Base-by-base conservation (phyloP, 163 green algal genomes). In the Scenedesmus sp. region DNA sequence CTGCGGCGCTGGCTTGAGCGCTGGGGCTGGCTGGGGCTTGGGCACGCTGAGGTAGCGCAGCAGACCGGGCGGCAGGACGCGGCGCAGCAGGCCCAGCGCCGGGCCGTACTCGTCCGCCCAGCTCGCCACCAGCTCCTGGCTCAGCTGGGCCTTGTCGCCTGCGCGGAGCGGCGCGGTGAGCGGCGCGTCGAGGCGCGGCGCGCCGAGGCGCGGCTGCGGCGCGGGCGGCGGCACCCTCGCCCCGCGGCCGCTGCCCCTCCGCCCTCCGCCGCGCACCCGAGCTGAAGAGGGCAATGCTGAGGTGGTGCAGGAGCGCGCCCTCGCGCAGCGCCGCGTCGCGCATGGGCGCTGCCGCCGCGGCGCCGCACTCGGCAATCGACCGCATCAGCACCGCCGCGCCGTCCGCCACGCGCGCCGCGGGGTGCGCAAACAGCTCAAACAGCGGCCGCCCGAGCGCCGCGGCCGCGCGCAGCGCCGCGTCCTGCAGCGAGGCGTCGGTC, bases 351-450 rank as follows among this genome's bases (percentile, higher is more conserved):
- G 92, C 93, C 4, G 91, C 88, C 2, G 63, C 83, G 0, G 91
- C 78, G 11, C 93, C 93, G 42, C 84, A 78, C 72, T 94, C 87
- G 5, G 93, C 93, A 4, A 97, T 78, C 0, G 88, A 85, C 2
- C 87, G 82, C 93, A 96, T 96, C 14, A 97, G 72, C 31, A 95
- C 79, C 7, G 92, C 91, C 2, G 88, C 86, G 4, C 82, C 91
- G 18, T 97, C 88, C 3, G 87, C 69, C 51, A 96, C 89, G 17
- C 85, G 83, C 3, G 79, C 34, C 29, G 91, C 87, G 10, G 93
- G 89, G 84, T 97, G 90, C 29, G 62, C 71, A 65, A 96, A 97
- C 22, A 97, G 87, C 2, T 63, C 44, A 69, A 97, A 97, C 0
- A 97, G 87, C 15, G 88, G 89, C 10, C 84, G 77, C 9, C 93